These are phyloP conservation scores for Fraxinus paxiana DNA, from an alignment of 305 asterid species.

Conservation along the genomic window DNA sequence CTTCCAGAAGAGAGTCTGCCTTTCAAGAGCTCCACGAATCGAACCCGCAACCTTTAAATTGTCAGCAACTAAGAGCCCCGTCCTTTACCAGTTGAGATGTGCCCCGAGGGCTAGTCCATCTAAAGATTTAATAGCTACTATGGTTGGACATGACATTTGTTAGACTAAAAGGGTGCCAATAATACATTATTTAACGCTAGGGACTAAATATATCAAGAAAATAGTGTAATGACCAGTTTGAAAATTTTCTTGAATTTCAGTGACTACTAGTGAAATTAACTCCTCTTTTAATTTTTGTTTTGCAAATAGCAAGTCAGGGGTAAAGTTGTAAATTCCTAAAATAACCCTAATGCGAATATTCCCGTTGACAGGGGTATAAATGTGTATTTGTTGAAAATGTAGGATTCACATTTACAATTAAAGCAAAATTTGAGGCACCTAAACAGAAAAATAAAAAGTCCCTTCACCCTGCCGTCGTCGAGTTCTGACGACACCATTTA, in stretches of 20 bases:
- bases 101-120: neutral
- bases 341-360: slow-evolving; percentile 2
- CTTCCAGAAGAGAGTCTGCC: too few species aligned
- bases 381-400: neutral
- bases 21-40: too few species aligned
- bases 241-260: neutral
- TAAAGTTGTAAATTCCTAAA: neutral
- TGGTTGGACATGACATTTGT: neutral
- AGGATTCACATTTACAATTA: neutral
- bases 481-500: slow-evolving; percentile 33
- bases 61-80: too few species aligned
- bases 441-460: slow-evolving; percentile 5
- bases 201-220: neutral
- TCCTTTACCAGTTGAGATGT: too few species aligned
- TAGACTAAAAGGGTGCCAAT: neutral
- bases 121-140: neutral
- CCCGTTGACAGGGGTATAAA: neutral
- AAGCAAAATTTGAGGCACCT: neutral
- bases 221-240: neutral
- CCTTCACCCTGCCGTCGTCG: slow-evolving; percentile 21
- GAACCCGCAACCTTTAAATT: too few species aligned
- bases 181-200: neutral
- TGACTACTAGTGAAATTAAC: neutral
- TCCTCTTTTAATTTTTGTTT: neutral
- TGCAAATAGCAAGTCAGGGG: neutral